A percentile compares a stretch with the other conserved stretches of the same genome.
Conservation (phyloP, 1,284 basidiomycete species). For the Cutaneotrichosporon arboriforme region DNA sequence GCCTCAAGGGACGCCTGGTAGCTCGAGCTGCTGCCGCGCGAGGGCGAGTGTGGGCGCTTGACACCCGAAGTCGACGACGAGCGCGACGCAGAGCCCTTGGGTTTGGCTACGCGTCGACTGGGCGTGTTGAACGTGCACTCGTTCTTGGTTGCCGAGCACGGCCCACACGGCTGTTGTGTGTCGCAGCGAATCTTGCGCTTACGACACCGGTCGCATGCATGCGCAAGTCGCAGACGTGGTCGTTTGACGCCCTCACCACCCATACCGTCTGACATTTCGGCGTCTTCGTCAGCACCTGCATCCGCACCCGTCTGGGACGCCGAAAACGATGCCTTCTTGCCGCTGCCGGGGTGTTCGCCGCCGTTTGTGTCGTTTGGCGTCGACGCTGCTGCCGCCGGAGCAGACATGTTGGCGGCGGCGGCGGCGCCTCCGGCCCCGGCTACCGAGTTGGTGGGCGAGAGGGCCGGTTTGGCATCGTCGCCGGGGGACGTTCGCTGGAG, state of each 20-base stretch:
- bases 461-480: slow-evolving; percentile 8
- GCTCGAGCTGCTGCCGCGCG: slow-evolving; percentile 7
- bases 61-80: slow-evolving; percentile 18
- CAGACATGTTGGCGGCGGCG: not conserved
- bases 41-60: slow-evolving; percentile 33
- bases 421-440: not conserved
- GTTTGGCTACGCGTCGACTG: slow-evolving; percentile 41
- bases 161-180: slow-evolving; percentile 48
- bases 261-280: slow-evolving; percentile 8
- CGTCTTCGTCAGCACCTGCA: slow-evolving; percentile 17
- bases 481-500: slow-evolving; percentile 11
- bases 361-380: not conserved
- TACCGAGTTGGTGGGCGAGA: not conserved
- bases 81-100: slow-evolving; percentile 23
- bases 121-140: slow-evolving; percentile 50
- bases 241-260: slow-evolving; percentile 34
- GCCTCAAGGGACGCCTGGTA: slow-evolving; percentile 43
- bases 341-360: too few species aligned
- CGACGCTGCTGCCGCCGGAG: too few species aligned
- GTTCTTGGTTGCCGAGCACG: slow-evolving; percentile 45
- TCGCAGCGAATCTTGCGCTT: slow-evolving; percentile 47
- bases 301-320: not conserved
- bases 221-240: slow-evolving; percentile 44
- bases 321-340: not conserved
- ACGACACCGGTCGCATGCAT: slow-evolving; percentile 43